Conservation (phyloP, 768 basidiomycete species). For the Rhizopogon roseolus region DNA sequence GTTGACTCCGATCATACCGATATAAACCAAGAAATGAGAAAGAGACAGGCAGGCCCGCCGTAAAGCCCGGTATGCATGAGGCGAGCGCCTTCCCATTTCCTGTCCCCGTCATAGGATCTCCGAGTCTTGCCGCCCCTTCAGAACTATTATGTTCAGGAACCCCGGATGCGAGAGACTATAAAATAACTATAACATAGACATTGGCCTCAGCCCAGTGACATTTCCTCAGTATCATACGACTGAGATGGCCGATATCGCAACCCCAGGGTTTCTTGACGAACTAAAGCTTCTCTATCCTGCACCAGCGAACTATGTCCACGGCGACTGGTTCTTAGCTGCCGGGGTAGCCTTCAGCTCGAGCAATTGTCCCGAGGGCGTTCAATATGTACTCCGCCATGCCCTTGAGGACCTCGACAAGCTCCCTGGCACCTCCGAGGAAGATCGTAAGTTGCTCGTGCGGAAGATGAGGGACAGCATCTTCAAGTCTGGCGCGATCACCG, state of each 20-base stretch:
- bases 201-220: not conserved
- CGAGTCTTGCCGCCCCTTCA: too few species aligned
- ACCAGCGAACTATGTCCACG: constrained; percentile 20
- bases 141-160: too few species aligned
- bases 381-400: constrained; percentile 47
- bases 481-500: constrained; percentile 54
- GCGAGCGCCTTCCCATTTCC: too few species aligned
- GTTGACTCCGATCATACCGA: too few species aligned
- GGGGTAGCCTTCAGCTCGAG: constrained; percentile 53
- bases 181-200: too few species aligned
- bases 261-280: constrained; percentile 35
- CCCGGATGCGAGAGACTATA: too few species aligned
- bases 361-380: constrained; percentile 56
- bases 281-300: constrained; percentile 45
- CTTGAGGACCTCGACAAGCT: constrained; percentile 37
- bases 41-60: too few species aligned
- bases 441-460: constrained; percentile 40
- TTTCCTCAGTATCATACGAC: not conserved
- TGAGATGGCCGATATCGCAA: constrained; percentile 28
- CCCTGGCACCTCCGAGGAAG: constrained; percentile 19
- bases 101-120: too few species aligned
- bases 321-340: constrained; percentile 58
- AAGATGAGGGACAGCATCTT: constrained; percentile 60
- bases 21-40: too few species aligned
- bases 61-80: too few species aligned